Percentiles rank a stretch among this genome's conserved stretches.
Evolutionary conservation across 164 flowering plant genomes (phyloP).

Genomic region (Macadamia tetraphylla): DNA sequence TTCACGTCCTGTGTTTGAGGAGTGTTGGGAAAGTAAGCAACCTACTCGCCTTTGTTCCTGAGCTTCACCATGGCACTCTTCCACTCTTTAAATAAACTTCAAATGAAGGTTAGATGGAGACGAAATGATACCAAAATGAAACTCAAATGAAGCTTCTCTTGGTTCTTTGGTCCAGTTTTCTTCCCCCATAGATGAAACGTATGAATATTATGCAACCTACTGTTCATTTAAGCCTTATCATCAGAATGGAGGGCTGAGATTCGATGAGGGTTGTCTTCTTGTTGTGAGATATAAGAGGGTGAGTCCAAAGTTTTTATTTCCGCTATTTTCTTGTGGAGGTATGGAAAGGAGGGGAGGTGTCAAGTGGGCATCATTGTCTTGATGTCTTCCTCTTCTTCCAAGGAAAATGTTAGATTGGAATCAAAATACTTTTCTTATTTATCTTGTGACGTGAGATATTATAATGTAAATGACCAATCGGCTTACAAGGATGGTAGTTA

Average conservation of each 20-base stretch:
- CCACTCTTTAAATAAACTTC: constrained; percentile 29
- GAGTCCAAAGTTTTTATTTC: too few species aligned
- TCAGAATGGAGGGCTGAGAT: constrained; percentile 23
- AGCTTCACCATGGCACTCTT: constrained; percentile 6
- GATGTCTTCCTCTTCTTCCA: too few species aligned
- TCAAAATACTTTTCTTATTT: too few species aligned
- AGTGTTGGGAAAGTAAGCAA: constrained; percentile 22
- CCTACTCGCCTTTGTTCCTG: constrained; percentile 28
- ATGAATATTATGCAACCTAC: constrained; percentile 16
- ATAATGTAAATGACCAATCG: too few species aligned
- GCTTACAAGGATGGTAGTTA: too few species aligned
- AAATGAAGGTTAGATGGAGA: constrained; percentile 25
- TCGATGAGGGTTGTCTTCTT: neutral
- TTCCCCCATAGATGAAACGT: constrained; percentile 6
- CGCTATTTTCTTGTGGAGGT: too few species aligned
- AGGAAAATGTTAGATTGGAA: too few species aligned
- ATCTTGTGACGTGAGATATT: too few species aligned
- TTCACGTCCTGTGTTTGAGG: constrained; percentile 10
- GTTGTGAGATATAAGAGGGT: too few species aligned
- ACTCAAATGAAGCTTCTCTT: constrained; percentile 13
- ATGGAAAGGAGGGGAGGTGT: too few species aligned
- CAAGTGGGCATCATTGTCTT: too few species aligned
- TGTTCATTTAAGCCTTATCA: constrained; percentile 19
- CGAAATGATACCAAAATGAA: constrained; percentile 30
- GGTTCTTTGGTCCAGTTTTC: too few species aligned